Conservation (phyloP, 2,329 filamentous ascomycete species). For the Chaetothyriales sp. region DNA sequence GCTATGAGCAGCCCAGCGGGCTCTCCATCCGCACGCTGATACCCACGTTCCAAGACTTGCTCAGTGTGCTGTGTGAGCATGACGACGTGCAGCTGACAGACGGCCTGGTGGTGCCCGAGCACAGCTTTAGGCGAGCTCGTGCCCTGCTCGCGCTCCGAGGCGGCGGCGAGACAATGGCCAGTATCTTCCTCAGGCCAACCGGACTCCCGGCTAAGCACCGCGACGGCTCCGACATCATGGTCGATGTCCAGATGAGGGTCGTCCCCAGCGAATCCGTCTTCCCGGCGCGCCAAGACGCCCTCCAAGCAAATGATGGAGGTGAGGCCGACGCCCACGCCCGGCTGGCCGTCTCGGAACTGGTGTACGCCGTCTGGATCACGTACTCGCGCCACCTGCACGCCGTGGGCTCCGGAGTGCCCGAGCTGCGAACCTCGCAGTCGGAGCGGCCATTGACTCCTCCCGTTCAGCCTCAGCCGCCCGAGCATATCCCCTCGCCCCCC, state of each 20-base stretch:
- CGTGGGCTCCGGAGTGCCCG: conserved; percentile 47
- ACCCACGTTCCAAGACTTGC: conserved; percentile 71
- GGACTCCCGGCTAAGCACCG: conserved; percentile 76
- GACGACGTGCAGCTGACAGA: conserved; percentile 73
- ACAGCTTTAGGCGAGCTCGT: conserved; percentile 81
- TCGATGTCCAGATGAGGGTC: conserved; percentile 92
- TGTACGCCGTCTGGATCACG: conserved; percentile 93
- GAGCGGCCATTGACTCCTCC: conserved; percentile 58
- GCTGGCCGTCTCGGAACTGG: conserved; percentile 56
- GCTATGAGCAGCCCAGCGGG: conserved; percentile 70
- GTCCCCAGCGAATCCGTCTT: conserved; percentile 71
- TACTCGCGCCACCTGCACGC: conserved; percentile 89
- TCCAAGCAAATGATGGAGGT: conserved; percentile 43
- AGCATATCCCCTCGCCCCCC: conserved; percentile 36
- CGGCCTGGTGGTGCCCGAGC: conserved; percentile 93
- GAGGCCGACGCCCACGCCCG: conserved; percentile 44
- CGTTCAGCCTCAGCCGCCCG: conserved; percentile 65
- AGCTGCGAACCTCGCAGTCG: conserved; percentile 38
- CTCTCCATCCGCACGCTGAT: conserved; percentile 67
- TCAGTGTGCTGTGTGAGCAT: conserved; percentile 70
- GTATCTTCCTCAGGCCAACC: conserved; percentile 68
- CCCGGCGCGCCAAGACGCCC: conserved; percentile 45
- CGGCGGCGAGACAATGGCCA: conserved; percentile 62
- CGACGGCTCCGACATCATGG: conserved; percentile 80
- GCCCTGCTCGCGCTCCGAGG: conserved; percentile 73